Evolutionary conservation across 2,329 filamentous ascomycete genomes (phyloP).

Genomic region (Colletotrichum sp.): DNA sequence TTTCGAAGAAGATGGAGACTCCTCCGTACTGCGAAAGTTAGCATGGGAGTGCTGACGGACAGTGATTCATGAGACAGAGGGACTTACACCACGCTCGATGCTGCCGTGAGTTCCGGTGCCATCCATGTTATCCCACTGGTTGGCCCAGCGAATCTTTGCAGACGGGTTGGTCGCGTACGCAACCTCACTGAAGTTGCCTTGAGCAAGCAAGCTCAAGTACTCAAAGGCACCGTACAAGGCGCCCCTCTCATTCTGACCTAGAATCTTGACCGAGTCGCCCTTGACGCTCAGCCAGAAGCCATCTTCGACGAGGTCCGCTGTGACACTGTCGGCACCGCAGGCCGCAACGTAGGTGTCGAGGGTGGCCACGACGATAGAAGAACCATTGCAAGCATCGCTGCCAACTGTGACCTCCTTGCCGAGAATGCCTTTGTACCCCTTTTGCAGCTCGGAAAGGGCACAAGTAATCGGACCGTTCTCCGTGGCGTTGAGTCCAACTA

Average conservation of each 20-base stretch:
- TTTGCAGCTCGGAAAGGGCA: conserved; percentile 63
- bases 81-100: conserved; percentile 62
- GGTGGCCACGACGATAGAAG: conserved; percentile 26
- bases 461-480: conserved; percentile 60
- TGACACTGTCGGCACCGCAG: conserved; percentile 47
- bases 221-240: conserved; percentile 73
- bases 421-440: conserved; percentile 62
- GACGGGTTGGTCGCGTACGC: conserved; percentile 59
- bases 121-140: conserved; percentile 77
- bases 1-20: conserved; percentile 69
- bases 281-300: conserved; percentile 65
- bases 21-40: conserved; percentile 56
- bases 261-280: conserved; percentile 56
- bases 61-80: background rate
- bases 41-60: background rate
- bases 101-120: conserved; percentile 43
- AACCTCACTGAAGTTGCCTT: conserved; percentile 50
- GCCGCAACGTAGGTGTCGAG: conserved; percentile 26
- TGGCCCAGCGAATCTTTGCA: conserved; percentile 70
- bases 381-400: background rate
- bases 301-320: conserved; percentile 51
- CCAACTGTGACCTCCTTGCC: conserved; percentile 46
- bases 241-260: conserved; percentile 70
- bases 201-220: conserved; percentile 69
- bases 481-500: conserved; percentile 60